Evolutionary conservation across 2,329 filamentous ascomycete species (phyloP).

Genomic region (Penicillium brasilianum): DNA sequence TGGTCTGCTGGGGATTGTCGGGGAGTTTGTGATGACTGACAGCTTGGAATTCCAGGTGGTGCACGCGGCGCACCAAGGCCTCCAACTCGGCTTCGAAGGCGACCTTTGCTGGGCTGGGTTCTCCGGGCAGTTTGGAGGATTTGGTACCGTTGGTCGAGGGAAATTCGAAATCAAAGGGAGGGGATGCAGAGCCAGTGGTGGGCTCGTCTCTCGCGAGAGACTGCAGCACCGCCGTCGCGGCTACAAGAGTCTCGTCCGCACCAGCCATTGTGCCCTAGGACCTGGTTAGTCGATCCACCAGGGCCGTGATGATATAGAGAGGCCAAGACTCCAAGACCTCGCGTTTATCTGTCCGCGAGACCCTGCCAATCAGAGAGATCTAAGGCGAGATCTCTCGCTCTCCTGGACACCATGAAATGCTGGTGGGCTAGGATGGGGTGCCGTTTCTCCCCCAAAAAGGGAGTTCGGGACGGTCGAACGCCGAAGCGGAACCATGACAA

Average conservation of each 20-base stretch:
- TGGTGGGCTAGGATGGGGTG: not conserved
- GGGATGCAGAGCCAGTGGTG: slow-evolving; percentile 40
- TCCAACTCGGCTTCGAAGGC: slow-evolving; percentile 82
- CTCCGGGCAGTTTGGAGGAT: slow-evolving; percentile 75
- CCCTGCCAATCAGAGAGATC: not conserved
- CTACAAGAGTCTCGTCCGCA: slow-evolving; percentile 54
- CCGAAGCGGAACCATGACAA: slow-evolving; percentile 16
- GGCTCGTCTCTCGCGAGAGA: slow-evolving; percentile 50
- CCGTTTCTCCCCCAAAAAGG: not conserved
- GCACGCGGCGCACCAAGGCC: slow-evolving; percentile 76
- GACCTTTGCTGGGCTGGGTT: slow-evolving; percentile 74
- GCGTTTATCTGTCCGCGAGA: not conserved
- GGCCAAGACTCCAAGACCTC: not conserved
- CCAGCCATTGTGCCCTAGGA: slow-evolving; percentile 51
- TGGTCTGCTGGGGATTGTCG: slow-evolving; percentile 76
- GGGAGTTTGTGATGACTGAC: slow-evolving; percentile 63
- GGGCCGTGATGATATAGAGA: not conserved
- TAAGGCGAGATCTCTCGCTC: not conserved
- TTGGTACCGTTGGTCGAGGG: slow-evolving; percentile 55
- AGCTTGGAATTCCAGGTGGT: slow-evolving; percentile 80
- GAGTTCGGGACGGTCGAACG: slow-evolving; percentile 17
- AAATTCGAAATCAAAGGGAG: slow-evolving; percentile 44
- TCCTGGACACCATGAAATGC: not conserved
- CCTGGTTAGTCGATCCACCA: slow-evolving; percentile 21
- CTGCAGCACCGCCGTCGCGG: slow-evolving; percentile 53